phyloP scores from a whole-genome alignment of 805 yeast species.

The Lachancea sp. region DNA sequence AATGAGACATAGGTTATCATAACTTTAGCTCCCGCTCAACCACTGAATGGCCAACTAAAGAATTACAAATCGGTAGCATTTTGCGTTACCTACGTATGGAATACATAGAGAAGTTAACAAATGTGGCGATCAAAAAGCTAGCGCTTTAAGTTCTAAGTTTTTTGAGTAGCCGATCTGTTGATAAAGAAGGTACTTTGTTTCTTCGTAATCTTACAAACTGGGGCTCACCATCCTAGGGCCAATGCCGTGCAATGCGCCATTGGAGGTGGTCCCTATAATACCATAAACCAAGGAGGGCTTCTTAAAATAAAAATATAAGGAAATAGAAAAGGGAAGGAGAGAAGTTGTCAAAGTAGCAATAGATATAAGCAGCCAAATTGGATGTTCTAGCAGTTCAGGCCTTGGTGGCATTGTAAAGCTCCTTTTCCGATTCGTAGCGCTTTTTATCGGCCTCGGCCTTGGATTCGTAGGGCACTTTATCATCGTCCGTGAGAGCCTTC shows the following conservation, averaged over 20 bases:
- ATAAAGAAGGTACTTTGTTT: not conserved
- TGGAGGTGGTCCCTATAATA: not conserved
- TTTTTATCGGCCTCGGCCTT: constrained; percentile 95
- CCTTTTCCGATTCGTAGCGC: constrained; percentile 95
- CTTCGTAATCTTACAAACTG: constrained; percentile 5
- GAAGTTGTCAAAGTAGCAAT: too few species aligned
- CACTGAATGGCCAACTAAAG: too few species aligned
- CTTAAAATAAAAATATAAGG: not conserved
- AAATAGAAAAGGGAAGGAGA: not conserved
- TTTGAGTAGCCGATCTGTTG: too few species aligned
- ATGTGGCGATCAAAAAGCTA: not conserved
- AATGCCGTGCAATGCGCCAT: not conserved
- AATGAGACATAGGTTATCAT: not conserved
- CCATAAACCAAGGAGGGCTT: constrained; percentile 1
- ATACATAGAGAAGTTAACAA: not conserved
- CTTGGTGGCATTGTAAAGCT: constrained; percentile 57
- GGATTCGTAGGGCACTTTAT: constrained; percentile 82
- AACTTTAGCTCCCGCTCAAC: not conserved
- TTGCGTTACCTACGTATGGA: not conserved
- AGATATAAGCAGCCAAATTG: too few species aligned
- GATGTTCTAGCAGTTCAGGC: constrained; percentile 29
- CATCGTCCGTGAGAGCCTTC: constrained; percentile 82
- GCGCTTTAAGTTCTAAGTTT: not conserved
- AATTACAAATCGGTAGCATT: not conserved
- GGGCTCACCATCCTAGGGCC: not conserved